Evolutionary conservation across 2,329 filamentous ascomycete species (phyloP).

Genomic region (Apiospora sp.): DNA sequence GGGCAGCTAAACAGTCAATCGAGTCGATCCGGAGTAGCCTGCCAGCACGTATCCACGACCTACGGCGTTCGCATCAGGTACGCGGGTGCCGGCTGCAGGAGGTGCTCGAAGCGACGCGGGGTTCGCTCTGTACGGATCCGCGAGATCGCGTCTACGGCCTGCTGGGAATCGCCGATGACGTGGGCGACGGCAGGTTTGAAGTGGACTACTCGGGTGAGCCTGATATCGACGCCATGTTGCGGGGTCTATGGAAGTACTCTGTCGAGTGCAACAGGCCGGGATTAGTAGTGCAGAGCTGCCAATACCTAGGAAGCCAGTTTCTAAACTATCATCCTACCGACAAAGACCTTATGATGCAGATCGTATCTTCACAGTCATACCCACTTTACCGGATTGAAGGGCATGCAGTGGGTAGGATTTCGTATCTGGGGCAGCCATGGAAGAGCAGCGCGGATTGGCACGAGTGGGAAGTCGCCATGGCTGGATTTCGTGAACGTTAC

Average conservation of each 20-base stretch:
- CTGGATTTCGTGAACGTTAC: background rate
- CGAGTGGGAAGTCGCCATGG: background rate
- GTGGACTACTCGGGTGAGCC: slow-evolving; percentile 3
- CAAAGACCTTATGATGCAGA: background rate
- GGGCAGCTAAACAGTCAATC: background rate
- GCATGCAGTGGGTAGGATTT: background rate
- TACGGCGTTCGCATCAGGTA: background rate
- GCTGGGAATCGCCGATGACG: background rate
- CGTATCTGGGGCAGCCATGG: background rate
- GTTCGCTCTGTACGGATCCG: background rate
- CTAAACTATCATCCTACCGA: background rate
- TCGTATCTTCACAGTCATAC: background rate
- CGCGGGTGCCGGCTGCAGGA: background rate
- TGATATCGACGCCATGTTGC: background rate
- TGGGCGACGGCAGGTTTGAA: background rate
- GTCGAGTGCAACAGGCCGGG: background rate
- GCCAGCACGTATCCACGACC: background rate
- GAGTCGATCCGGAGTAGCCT: background rate
- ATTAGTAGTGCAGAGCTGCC: background rate
- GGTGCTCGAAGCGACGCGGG: background rate
- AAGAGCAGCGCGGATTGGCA: background rate
- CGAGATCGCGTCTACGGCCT: background rate
- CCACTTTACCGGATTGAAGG: background rate
- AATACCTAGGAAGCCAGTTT: background rate
- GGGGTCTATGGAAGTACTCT: background rate